phyloP scores from a whole-genome alignment of 2,329 filamentous ascomycete genomes.

The Ceratocystis papillata region DNA sequence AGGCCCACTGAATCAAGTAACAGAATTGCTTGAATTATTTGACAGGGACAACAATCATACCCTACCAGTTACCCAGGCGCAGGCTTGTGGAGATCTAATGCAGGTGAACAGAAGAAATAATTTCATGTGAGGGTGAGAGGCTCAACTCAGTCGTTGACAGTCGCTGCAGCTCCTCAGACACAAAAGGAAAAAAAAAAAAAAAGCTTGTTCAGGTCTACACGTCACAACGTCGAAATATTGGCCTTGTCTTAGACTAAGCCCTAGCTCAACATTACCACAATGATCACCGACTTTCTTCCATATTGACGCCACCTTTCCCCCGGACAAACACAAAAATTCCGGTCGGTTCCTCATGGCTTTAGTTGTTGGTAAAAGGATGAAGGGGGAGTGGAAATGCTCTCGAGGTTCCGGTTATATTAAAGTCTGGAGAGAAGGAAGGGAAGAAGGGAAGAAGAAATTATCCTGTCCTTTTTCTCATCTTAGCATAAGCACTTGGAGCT shows the following conservation, averaged over 20 bases:
- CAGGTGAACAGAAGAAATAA: constrained; percentile 10
- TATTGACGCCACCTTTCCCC: neutral
- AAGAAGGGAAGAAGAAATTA: neutral
- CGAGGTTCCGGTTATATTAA: neutral
- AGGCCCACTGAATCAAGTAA: constrained; percentile 8
- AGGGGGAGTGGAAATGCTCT: no score
- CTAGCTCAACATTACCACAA: no score
- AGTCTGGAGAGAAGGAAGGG: constrained; percentile 1
- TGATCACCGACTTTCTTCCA: neutral
- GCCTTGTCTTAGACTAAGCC: no score
- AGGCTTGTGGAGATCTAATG: neutral
- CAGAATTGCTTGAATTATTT: constrained; percentile 11
- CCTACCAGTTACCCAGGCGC: neutral
- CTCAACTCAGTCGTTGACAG: neutral
- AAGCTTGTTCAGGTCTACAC: no score
- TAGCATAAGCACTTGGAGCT: neutral
- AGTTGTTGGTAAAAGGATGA: neutral
- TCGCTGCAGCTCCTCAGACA: neutral
- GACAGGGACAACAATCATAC: constrained; percentile 14
- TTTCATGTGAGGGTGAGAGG: constrained; percentile 7
- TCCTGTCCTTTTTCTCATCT: constrained; percentile 2
- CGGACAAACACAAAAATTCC: neutral
- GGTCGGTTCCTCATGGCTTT: neutral
- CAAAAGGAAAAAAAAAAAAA: neutral
- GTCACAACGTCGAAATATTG: no score